Conservation (phyloP, 495 filamentous ascomycete species). For the Aspergillus sclerotioniger region DNA sequence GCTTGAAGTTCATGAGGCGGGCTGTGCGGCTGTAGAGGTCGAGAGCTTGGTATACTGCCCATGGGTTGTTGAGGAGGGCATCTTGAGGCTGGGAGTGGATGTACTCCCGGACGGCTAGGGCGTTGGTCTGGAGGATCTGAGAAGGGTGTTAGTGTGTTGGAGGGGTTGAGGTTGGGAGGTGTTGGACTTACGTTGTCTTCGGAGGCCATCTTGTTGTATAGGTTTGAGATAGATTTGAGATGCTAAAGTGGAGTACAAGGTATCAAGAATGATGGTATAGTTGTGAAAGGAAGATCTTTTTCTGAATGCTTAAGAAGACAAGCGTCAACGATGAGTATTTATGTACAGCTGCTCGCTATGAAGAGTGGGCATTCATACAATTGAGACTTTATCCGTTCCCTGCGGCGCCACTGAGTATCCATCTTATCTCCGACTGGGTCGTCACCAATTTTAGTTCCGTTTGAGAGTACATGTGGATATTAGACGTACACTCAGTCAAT, state of each 20-base stretch:
- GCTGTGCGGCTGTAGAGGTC: conserved; percentile 19
- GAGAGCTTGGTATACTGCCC: conserved; percentile 23
- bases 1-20: conserved; percentile 26
- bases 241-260: too few relatives aligned
- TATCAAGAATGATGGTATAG: background rate
- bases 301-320: too few relatives aligned
- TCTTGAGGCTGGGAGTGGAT: conserved; percentile 22
- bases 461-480: background rate
- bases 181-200: background rate
- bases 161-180: background rate
- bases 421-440: background rate
- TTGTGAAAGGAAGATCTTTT: background rate
- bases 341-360: background rate
- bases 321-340: background rate
- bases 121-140: conserved; percentile 1
- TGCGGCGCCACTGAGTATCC: background rate
- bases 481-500: background rate
- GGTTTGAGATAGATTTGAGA: background rate
- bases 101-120: conserved; percentile 19
- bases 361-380: background rate
- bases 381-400: background rate
- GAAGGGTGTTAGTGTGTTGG: background rate
- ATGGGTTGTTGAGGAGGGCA: conserved; percentile 23
- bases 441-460: background rate
- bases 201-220: background rate